Percentiles rank a stretch among this genome's conserved stretches.
These are phyloP conservation scores for Eragrostis tef DNA, from an alignment of 202 grass and related monocot species.

Conservation along the genomic window DNA sequence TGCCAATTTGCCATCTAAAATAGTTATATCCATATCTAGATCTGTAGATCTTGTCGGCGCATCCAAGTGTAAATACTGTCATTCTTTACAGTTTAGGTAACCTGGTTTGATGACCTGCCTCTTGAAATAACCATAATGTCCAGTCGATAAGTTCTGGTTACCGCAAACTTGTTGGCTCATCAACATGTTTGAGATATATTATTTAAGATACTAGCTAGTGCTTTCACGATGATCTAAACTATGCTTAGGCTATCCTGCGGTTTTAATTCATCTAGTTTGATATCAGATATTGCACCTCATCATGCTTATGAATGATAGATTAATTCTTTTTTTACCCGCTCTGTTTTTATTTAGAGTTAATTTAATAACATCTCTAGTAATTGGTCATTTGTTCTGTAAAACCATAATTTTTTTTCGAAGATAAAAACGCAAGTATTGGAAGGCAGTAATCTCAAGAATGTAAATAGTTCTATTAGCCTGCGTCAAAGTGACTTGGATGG, in stretches of 20 bases:
- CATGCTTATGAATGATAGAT: constrained; percentile 9
- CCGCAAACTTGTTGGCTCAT: background rate
- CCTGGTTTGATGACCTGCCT: background rate
- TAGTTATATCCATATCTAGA: too few relatives aligned
- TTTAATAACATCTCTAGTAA: too few relatives aligned
- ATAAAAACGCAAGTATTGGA: too few relatives aligned
- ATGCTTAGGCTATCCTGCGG: background rate
- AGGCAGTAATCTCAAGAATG: too few relatives aligned
- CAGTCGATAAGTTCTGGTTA: background rate
- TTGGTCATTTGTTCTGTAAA: too few relatives aligned
- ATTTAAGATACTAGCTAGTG: background rate
- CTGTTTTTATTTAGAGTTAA: too few relatives aligned
- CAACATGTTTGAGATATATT: background rate
- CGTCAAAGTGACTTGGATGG: too few relatives aligned
- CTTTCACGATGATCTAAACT: background rate
- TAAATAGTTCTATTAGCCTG: too few relatives aligned
- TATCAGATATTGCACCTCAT: background rate
- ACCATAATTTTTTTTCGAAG: too few relatives aligned
- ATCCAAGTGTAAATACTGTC: constrained; percentile 37
- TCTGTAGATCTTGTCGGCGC: constrained; percentile 41
- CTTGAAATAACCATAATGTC: constrained; percentile 6
- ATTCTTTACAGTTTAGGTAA: background rate
- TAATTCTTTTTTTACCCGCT: background rate
- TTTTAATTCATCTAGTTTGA: background rate
- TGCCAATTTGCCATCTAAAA: too few relatives aligned